Evolutionary conservation across 352 stramenopile genomes (phyloP), one percentile per base, ranked within the genome.

Genomic region (Pythium brachiatum): DNA sequence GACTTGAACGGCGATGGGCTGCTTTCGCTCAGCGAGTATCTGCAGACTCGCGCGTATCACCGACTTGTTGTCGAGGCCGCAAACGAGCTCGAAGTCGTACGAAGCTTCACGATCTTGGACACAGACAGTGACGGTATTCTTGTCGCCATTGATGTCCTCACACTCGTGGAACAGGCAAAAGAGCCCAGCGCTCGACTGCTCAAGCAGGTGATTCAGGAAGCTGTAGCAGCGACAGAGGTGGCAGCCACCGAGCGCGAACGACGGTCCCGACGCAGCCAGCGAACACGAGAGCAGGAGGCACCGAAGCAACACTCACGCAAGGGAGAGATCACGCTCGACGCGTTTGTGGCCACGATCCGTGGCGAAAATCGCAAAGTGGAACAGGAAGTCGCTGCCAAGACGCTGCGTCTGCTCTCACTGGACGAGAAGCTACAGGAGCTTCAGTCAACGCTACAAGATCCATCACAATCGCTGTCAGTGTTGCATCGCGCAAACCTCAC

Each of bases 101-200:
- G 78, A 25, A 88, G 82, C 61, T 90, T 87, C 47, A 76, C 75
- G 8, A 81, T 90, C 50, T 70, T 90, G 9, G 81, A 90, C 44
- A 84, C 73, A 0, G 78, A 88, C 38, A 68, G 69, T 13, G 81
- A 90, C 44, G 76, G 81, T n/a, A 52, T 88, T 15, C 60, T 90
- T 27, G 57, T 79, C 5, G 76, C 70, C 3, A 39, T 77, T 18
- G 78, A 90, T 23, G 76, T 88, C 0, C 55, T 88, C 9, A 46
- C 64, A 11, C 73, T 84, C 2, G 66, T 90, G 21, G 75, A 86
- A 21, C 81, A 84, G 38, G 74, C 78, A 7, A 73, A 74, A 8
- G 39, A 84, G n/a, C 66, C 74, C 12, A 64, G 71, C 2, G 62
- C 79, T n/a, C 54, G 70, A 3, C 41, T 90, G 7, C 72, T 90